Evolutionary conservation across 208 protist species (phyloP).

Genomic region (Angomonas desouzai): DNA sequence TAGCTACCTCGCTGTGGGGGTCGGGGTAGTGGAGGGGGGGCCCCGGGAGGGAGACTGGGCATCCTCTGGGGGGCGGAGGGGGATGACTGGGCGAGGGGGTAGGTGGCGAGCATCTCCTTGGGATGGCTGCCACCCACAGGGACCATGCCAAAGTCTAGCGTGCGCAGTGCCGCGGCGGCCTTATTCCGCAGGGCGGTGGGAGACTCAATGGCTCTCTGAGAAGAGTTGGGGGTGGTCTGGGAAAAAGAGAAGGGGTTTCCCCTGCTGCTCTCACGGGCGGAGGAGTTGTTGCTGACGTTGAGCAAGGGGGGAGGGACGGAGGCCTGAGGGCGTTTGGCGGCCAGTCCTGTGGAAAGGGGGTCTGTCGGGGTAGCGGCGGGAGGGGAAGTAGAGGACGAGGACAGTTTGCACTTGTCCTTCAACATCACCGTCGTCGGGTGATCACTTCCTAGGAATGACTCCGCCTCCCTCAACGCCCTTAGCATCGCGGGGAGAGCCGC

Average conservation of each 20-base stretch:
- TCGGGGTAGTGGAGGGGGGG: not conserved
- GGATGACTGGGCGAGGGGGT: not conserved
- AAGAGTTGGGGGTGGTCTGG: not conserved
- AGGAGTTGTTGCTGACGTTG: not conserved
- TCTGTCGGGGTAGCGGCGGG: not conserved
- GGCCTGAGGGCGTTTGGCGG: not conserved
- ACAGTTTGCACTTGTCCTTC: conserved; percentile 54
- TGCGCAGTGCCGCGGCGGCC: conserved; percentile 28
- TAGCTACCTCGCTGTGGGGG: conserved; percentile 5
- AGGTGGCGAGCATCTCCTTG: not conserved
- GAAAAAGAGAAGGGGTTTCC: not conserved
- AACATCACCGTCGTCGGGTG: conserved; percentile 76
- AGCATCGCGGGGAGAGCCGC: conserved; percentile 68
- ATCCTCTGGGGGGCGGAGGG: not conserved
- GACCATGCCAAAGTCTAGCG: conserved; percentile 30
- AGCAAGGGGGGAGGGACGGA: not conserved
- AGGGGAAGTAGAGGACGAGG: conserved; percentile 32
- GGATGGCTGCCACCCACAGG: not conserved
- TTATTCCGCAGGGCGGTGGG: conserved; percentile 2
- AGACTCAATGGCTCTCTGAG: not conserved
- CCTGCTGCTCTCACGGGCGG: not conserved
- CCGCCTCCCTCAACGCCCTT: conserved; percentile 55
- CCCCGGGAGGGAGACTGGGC: too few species aligned
- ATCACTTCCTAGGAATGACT: conserved; percentile 39
- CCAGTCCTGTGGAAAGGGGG: not conserved